Conservation (phyloP, 495 filamentous ascomycete genomes). For the Tuber aestivum region DNA sequence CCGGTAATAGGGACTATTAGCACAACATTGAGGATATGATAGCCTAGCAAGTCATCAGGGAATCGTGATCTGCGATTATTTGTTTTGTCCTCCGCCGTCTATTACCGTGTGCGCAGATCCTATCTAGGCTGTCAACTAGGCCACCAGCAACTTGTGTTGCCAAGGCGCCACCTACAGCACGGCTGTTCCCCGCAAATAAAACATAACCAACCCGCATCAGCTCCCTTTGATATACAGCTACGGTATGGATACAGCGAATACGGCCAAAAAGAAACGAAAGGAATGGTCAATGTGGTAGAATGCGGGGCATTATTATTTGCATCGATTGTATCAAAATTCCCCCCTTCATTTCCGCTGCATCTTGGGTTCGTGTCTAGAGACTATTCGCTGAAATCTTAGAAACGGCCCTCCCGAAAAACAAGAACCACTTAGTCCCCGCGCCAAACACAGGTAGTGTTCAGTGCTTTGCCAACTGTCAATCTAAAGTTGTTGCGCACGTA, state of each 20-base stretch:
- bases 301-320: not conserved
- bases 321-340: not conserved
- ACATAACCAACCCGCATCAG: not conserved
- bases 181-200: not conserved
- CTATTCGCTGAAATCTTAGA: conserved; percentile 1
- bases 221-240: not conserved
- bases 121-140: not conserved
- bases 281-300: not conserved
- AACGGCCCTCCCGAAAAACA: not conserved
- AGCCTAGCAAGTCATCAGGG: not conserved
- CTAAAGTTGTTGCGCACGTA: not conserved
- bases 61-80: not conserved
- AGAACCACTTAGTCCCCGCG: not conserved
- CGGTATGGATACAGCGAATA: not conserved
- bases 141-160: not conserved
- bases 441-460: not conserved
- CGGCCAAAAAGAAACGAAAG: not conserved
- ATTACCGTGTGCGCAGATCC: not conserved
- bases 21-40: not conserved
- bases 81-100: not conserved
- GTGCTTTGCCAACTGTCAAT: not conserved
- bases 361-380: not conserved
- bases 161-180: not conserved
- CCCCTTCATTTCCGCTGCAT: not conserved
- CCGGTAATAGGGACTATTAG: not conserved